These are phyloP conservation scores for Solanum sejunctum DNA, from an alignment of 257 asterid species.

Conservation along the genomic window DNA sequence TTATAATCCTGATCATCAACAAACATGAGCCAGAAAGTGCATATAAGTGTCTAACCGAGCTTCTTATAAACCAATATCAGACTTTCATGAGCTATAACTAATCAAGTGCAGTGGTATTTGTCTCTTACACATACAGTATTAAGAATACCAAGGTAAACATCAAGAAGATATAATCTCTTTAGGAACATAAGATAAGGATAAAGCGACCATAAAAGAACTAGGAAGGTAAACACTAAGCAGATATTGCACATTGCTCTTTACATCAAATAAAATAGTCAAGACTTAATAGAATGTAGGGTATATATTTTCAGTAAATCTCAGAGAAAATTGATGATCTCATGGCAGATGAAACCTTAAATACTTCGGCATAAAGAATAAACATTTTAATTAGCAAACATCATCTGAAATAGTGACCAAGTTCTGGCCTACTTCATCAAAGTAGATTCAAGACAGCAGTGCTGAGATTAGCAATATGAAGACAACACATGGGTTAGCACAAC, in stretches of 20 bases:
- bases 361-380: background rate
- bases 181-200: background rate
- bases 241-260: background rate
- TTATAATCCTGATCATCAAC: slow-evolving; percentile 50
- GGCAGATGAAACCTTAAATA: background rate
- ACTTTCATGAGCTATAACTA: background rate
- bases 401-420: background rate
- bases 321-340: background rate
- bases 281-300: background rate
- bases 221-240: background rate
- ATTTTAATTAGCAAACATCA: background rate
- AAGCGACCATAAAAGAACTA: background rate
- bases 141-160: background rate
- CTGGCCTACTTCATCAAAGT: background rate
- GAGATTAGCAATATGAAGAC: background rate
- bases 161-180: background rate
- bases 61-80: background rate
- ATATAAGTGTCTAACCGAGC: background rate
- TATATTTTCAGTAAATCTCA: background rate
- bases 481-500: background rate
- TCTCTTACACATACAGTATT: background rate
- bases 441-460: background rate
- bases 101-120: background rate
- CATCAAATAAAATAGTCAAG: background rate
- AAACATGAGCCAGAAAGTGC: background rate